Conservation (phyloP, 306 rosid genomes). For the Cicer bijugum region DNA sequence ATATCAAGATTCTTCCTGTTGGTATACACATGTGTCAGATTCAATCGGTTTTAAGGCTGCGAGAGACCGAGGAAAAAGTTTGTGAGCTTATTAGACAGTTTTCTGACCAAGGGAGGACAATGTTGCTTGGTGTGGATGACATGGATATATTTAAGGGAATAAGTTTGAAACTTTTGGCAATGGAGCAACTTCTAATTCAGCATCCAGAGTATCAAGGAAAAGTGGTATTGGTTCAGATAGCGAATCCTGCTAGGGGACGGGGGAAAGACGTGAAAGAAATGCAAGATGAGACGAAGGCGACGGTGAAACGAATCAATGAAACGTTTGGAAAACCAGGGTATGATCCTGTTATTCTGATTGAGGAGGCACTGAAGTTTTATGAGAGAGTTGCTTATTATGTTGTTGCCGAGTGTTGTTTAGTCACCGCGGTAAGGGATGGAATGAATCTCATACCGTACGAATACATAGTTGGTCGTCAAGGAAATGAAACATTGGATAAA, state of each 20-base stretch:
- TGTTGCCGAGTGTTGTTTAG: conserved; percentile 85
- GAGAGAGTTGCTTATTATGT: conserved; percentile 82
- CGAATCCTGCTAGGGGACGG: conserved; percentile 81
- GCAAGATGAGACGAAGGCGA: conserved; percentile 63
- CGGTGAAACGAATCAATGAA: conserved; percentile 69
- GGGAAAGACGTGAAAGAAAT: conserved; percentile 82
- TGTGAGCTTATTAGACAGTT: conserved; percentile 44
- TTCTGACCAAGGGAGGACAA: conserved; percentile 51
- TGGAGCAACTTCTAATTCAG: conserved; percentile 81
- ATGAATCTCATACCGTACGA: conserved; percentile 91
- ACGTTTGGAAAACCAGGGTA: conserved; percentile 72
- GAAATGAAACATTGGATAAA: conserved; percentile 63
- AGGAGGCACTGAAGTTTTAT: conserved; percentile 66
- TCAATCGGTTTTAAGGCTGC: conserved; percentile 62
- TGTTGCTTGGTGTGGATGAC: conserved; percentile 81
- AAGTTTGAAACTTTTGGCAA: conserved; percentile 80
- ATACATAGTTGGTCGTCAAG: conserved; percentile 74
- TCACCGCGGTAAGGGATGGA: conserved; percentile 88
- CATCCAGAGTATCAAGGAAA: conserved; percentile 66
- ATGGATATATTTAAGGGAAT: conserved; percentile 92
- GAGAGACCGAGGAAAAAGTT: conserved; percentile 61
- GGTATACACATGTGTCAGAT: conserved; percentile 89
- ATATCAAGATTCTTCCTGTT: conserved; percentile 83
- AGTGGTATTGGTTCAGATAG: conserved; percentile 86
- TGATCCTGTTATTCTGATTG: conserved; percentile 73